phyloP scores from a whole-genome alignment of 202 grass and related monocot genomes.

The Bolboschoenoplectus hybrid region DNA sequence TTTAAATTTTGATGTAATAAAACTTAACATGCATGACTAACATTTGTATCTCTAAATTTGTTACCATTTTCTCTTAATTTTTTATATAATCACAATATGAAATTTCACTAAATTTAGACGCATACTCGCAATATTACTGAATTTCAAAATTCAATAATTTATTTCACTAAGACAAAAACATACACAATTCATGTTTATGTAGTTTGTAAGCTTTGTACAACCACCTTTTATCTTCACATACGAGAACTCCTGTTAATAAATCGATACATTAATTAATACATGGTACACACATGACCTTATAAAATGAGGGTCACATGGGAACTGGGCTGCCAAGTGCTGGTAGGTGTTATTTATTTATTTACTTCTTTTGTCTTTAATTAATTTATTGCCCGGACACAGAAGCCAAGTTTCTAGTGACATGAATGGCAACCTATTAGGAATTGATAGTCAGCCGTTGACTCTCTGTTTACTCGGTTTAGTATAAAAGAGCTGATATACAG shows the following conservation, averaged over 20 bases:
- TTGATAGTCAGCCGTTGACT: too few species aligned
- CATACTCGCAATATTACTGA: neutral
- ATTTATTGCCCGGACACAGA: too few species aligned
- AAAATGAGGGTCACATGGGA: neutral
- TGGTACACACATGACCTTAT: neutral
- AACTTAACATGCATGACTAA: neutral
- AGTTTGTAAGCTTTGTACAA: neutral
- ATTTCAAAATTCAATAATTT: neutral
- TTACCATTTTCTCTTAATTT: neutral
- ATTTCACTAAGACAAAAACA: neutral
- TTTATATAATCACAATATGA: too few species aligned
- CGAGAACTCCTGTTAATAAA: neutral
- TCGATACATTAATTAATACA: too few species aligned
- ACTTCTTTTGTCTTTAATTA: too few species aligned
- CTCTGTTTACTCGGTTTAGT: too few species aligned
- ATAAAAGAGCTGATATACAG: too few species aligned
- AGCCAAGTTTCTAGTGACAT: too few species aligned
- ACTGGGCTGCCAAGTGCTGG: neutral
- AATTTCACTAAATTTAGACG: neutral
- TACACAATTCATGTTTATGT: neutral
- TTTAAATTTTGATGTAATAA: neutral
- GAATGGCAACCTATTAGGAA: too few species aligned
- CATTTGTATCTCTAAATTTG: neutral
- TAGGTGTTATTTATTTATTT: neutral
- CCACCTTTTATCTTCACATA: neutral